Base-by-base conservation (phyloP, 345 rosid species). In the Erysimum cheiranthoides region DNA sequence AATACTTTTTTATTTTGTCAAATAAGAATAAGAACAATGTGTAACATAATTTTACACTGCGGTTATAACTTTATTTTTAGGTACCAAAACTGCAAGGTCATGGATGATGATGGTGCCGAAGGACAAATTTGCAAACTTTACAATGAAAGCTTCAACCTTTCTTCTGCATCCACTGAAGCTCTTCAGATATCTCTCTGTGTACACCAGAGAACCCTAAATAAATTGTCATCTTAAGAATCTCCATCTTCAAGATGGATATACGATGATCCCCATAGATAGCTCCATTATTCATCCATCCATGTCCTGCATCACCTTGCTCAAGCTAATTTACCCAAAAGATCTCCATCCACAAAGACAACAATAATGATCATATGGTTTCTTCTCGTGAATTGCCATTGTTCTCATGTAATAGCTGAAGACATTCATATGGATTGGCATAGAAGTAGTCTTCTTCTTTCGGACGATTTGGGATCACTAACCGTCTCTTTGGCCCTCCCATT, bases 381-480 rank as follows among this genome's bases (percentile, higher is more conserved):
- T 72, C 64, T 2, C 32, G 69, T 50, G 77, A 65, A 43, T 59
- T 66, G 25, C 73, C 73, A 69, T 45, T 76, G 18, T 47, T 68
- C 74, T 79, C 85, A 43, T 82, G 81, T 60, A 85, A 61, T 12
- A 79, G 70, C 70, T 85, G 84, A 79, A 95, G 84, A 70, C 99
- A 95, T 74, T 95, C 99, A 64, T 92, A 89, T 4, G 99, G 98
- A 78, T 95, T 95, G 34, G 99, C 87, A 71, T 87, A 95, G 82
- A 92, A 95, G 78, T 90, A 92, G 47, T 95, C 98, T 81, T 95
- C 99, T 76, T 90, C 98, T 65, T 92, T 95, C 2, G 98, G 99
- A 74, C 76, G 83, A 67, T 88, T 93, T 10, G 90, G 93, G 34
- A 93, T 86, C 60, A 89, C 89, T 77, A 81, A 57, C 71, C 99